A percentile compares a stretch with the other conserved stretches of the same genome.
Evolutionary conservation across 2,329 filamentous ascomycete genomes (phyloP).

Genomic region (Madurella mycetomatis): DNA sequence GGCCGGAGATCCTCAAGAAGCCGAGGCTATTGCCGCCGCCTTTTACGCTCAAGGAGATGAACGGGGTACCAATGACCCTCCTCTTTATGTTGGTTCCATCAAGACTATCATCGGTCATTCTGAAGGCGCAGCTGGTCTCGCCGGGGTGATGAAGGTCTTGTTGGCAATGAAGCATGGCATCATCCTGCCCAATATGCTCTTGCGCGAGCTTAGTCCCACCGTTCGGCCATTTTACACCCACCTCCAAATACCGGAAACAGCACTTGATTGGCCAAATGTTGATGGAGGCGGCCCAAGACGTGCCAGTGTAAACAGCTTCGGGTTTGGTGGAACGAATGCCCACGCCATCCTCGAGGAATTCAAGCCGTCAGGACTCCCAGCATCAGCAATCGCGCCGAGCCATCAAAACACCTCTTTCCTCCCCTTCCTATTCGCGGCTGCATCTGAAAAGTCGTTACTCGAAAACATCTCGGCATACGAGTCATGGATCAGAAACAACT

Average conservation of each 20-base stretch:
- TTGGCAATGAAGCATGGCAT: slow-evolving; percentile 36
- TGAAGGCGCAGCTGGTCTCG: slow-evolving; percentile 44
- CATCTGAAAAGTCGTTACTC: background rate
- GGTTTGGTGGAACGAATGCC: too few relatives aligned
- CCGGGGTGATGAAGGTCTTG: slow-evolving; percentile 40
- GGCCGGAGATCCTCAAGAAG: slow-evolving; percentile 22
- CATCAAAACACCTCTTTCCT: too few relatives aligned
- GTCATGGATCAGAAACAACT: too few relatives aligned
- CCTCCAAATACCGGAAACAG: slow-evolving; percentile 36
- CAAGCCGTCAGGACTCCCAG: too few relatives aligned
- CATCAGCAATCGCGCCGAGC: too few relatives aligned
- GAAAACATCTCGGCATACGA: too few relatives aligned
- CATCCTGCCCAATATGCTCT: slow-evolving; percentile 41
- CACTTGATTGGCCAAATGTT: slow-evolving; percentile 14
- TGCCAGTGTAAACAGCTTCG: slow-evolving; percentile 6
- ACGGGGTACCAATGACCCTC: background rate
- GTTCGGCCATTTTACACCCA: slow-evolving; percentile 33
- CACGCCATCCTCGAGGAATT: too few relatives aligned
- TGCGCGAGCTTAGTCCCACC: slow-evolving; percentile 40
- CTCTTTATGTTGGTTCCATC: slow-evolving; percentile 34
- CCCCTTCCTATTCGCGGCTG: background rate
- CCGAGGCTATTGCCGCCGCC: background rate
- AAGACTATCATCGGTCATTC: slow-evolving; percentile 44
- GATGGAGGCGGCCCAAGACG: background rate
- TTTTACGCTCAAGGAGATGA: slow-evolving; percentile 9